Evolutionary conservation across 352 stramenopile species (phyloP), one percentile per base, ranked within the genome.

Genomic region (Phytophthora palmivora): DNA sequence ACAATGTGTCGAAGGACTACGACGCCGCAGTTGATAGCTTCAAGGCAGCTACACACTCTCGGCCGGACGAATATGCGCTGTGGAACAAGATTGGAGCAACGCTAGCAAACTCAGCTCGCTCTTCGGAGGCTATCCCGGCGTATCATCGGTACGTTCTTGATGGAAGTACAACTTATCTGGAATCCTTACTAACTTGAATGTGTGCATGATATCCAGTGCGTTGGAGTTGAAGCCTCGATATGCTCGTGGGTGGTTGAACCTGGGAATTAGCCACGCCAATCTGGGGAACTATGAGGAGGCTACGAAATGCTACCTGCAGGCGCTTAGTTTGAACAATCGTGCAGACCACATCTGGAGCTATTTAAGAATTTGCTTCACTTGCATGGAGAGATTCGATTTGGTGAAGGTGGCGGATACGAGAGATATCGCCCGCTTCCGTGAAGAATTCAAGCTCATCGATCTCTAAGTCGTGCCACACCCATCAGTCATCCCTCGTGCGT

Each of bases 71-170:
- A 70, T 98, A 99, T 83, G 88, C 95, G 53, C 72, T 99, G n/a
- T 98, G 93, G 85, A 99, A 99, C 72, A 99, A 99, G 76, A 80
- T 99, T 16, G 97, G 97, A 32, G 97, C 97, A 9, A 99, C 97
- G 16, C 71, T 99, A 28, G 97, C 97, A 14, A 99, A 99, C 73
- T 94, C 91, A 26, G 96, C 94, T 65, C 84, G 87, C 51, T 98
- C 91, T 42, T 86, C 96, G 6, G 86, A 98, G 58, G 97, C 96
- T 1, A 94, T 99, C 28, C 89, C 92, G 21, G 89, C 89, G 11
- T 99, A 99, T 75, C 84, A 94, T 67, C 76, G 74, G 82, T 90
- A 70, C 32, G 78, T 74, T 55, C 22, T 33, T 37, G 6, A 8
- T 46, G 11, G 30, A 34, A 14, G 3, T 26, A 33, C 6, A 47